Evolutionary conservation across 2,329 filamentous ascomycete species (phyloP).

Genomic region (Pestalotiopsis sp.): DNA sequence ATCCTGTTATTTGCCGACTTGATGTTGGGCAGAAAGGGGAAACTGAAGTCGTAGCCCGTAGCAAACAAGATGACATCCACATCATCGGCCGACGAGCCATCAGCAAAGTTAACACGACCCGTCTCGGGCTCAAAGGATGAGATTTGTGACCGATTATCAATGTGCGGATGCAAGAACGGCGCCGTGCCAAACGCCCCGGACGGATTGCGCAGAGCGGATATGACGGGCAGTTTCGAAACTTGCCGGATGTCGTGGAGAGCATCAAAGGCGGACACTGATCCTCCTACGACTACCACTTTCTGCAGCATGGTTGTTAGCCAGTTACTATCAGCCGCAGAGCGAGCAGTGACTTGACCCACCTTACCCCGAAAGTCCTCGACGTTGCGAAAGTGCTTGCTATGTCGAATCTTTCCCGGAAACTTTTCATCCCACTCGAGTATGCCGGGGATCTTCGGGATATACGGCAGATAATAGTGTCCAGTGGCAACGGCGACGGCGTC

Average conservation of each 20-base stretch:
- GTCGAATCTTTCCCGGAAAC: conserved; percentile 52
- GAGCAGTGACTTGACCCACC: conserved; percentile 31
- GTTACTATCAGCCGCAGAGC: not conserved
- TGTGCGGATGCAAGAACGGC: conserved; percentile 26
- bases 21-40: conserved; percentile 61
- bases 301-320: conserved; percentile 26
- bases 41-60: conserved; percentile 67
- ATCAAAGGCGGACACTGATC: conserved; percentile 66
- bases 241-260: conserved; percentile 33
- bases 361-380: conserved; percentile 47
- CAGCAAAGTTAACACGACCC: conserved; percentile 56
- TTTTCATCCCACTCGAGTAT: conserved; percentile 48
- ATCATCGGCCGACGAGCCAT: conserved; percentile 52
- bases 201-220: conserved; percentile 24
- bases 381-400: conserved; percentile 57
- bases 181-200: conserved; percentile 29
- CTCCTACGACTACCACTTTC: conserved; percentile 65
- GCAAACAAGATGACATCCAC: conserved; percentile 69
- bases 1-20: conserved; percentile 57
- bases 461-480: conserved; percentile 64
- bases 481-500: conserved; percentile 64
- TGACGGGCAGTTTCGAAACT: conserved; percentile 21
- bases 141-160: conserved; percentile 42
- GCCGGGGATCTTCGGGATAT: conserved; percentile 48
- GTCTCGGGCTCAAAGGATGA: conserved; percentile 38